These are phyloP conservation scores for Boechera stricta DNA, from an alignment of 345 rosid species.

Conservation along the genomic window DNA sequence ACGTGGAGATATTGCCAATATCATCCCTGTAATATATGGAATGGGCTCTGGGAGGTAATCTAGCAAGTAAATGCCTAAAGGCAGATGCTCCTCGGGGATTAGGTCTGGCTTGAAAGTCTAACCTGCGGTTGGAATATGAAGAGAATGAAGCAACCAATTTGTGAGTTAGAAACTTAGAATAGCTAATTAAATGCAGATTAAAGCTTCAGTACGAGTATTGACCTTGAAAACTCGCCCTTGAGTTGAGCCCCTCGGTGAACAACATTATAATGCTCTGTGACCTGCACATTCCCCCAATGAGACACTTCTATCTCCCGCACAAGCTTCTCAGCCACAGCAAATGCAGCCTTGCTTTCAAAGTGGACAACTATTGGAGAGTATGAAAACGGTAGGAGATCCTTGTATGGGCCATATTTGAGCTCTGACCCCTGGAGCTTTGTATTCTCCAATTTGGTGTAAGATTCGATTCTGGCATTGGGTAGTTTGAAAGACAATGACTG, in stretches of 20 bases:
- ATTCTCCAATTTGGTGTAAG: slow-evolving; percentile 75
- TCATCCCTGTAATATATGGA: slow-evolving; percentile 94
- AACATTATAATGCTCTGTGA: slow-evolving; percentile 82
- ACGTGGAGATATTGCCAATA: slow-evolving; percentile 98
- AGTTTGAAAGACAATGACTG: slow-evolving; percentile 78
- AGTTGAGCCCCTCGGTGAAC: slow-evolving; percentile 81
- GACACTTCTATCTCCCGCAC: slow-evolving; percentile 93
- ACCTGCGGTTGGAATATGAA: slow-evolving; percentile 34
- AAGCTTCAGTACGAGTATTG: neutral
- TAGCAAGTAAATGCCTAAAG: slow-evolving; percentile 70
- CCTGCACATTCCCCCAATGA: slow-evolving; percentile 94
- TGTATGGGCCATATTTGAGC: slow-evolving; percentile 89
- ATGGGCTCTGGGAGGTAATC: slow-evolving; percentile 92
- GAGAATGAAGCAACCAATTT: slow-evolving; percentile 25
- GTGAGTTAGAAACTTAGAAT: neutral
- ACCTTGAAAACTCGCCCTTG: slow-evolving; percentile 97
- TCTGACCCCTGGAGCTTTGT: slow-evolving; percentile 71
- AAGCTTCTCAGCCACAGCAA: slow-evolving; percentile 77
- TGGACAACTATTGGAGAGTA: slow-evolving; percentile 74
- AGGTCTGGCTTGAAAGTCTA: slow-evolving; percentile 84
- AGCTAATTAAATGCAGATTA: neutral
- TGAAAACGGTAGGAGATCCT: slow-evolving; percentile 69
- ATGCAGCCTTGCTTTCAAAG: slow-evolving; percentile 86
- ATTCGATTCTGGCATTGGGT: slow-evolving; percentile 76
- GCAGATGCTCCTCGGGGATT: slow-evolving; percentile 73